A percentile compares a stretch with the other conserved stretches of the same genome.
Evolutionary conservation across 768 basidiomycete species (phyloP).

Genomic region (Butyriboletus loyo): DNA sequence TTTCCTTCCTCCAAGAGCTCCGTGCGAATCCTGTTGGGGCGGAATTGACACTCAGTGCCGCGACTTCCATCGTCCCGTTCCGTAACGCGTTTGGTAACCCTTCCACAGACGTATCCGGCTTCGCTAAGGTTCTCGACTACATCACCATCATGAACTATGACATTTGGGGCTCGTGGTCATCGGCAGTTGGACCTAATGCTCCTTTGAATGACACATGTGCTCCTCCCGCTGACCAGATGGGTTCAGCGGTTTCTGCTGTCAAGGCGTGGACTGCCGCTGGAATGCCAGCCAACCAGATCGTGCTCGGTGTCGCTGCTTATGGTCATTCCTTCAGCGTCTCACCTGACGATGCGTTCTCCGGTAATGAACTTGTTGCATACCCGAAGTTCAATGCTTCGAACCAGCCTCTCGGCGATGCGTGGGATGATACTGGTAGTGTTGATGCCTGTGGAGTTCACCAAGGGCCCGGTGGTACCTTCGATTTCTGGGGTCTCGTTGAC

Average conservation of each 20-base stretch:
- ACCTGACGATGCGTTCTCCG: conserved; percentile 37
- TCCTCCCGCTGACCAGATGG: conserved; percentile 50
- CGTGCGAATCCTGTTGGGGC: conserved; percentile 48
- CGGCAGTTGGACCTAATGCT: conserved; percentile 72
- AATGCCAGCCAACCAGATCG: conserved; percentile 64
- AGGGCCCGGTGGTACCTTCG: conserved; percentile 51
- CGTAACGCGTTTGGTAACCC: conserved; percentile 56
- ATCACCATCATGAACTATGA: conserved; percentile 69
- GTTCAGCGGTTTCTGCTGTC: conserved; percentile 75
- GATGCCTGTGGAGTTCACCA: conserved; percentile 54
- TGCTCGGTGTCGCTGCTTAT: conserved; percentile 80
- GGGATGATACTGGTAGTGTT: conserved; percentile 46
- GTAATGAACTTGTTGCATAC: conserved; percentile 41
- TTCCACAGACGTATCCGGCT: conserved; percentile 64
- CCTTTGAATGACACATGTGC: conserved; percentile 79
- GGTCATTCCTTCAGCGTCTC: conserved; percentile 67
- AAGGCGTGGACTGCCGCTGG: conserved; percentile 72
- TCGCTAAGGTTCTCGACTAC: conserved; percentile 67
- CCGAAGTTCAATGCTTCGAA: conserved; percentile 45
- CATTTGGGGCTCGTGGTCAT: conserved; percentile 49
- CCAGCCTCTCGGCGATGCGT: conserved; percentile 53
- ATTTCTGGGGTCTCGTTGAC: conserved; percentile 59
- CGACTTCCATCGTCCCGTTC: conserved; percentile 68
- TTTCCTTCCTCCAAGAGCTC: conserved; percentile 70
- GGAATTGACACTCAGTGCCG: conserved; percentile 65